Percentiles rank a stretch among this genome's conserved stretches.
phyloP scores from a whole-genome alignment of 768 basidiomycete species.

The Rhizopogon sp. region DNA sequence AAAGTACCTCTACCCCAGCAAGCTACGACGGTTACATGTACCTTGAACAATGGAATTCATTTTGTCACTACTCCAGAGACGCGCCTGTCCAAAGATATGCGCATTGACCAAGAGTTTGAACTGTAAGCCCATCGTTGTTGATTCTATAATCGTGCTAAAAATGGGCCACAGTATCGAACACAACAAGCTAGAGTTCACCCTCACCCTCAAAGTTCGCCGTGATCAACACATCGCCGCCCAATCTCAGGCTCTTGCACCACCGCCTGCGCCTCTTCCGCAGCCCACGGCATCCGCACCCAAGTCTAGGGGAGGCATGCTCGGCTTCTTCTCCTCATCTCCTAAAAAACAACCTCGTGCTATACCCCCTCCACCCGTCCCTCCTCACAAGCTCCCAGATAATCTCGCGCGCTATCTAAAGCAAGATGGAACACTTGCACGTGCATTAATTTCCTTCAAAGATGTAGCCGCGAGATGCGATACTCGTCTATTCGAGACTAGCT shows the following conservation, averaged over 20 bases:
- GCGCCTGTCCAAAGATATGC: conserved; percentile 49
- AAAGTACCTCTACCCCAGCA: conserved; percentile 76
- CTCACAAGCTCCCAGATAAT: conserved; percentile 58
- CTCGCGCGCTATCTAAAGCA: conserved; percentile 79
- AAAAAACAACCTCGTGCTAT: conserved; percentile 61
- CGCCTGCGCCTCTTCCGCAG: conserved; percentile 39
- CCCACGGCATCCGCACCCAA: conserved; percentile 45
- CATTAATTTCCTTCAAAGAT: conserved; percentile 87
- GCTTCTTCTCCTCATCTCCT: conserved; percentile 69
- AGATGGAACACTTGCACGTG: conserved; percentile 84
- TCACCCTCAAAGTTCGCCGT: conserved; percentile 81
- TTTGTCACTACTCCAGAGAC: conserved; percentile 87
- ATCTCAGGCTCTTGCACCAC: conserved; percentile 56
- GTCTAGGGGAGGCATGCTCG: conserved; percentile 60
- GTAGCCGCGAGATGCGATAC: conserved; percentile 81
- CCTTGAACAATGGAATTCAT: conserved; percentile 95
- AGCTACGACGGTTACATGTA: conserved; percentile 72
- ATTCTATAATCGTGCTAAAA: background rate
- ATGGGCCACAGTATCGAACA: conserved; percentile 67
- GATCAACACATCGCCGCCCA: conserved; percentile 83
- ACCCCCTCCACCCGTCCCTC: conserved; percentile 29
- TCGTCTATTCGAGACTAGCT: conserved; percentile 76
- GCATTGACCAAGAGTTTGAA: conserved; percentile 87
- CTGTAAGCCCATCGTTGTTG: conserved; percentile 46
- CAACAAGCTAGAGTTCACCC: conserved; percentile 91